Base-by-base conservation (phyloP, 805 yeast species). In the Spathaspora boniae region DNA sequence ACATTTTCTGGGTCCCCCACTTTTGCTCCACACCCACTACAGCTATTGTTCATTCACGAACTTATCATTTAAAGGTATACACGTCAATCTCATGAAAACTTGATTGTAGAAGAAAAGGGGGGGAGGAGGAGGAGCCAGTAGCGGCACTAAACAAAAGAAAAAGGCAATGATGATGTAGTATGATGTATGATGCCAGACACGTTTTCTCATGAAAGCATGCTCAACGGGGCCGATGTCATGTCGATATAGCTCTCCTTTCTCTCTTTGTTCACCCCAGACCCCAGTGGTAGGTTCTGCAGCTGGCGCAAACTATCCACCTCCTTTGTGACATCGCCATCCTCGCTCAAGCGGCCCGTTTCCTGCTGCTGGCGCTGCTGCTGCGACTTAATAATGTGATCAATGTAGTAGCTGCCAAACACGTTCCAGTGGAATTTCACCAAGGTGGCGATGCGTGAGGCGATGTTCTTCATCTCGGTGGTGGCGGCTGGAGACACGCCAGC, bases 341-440 rank as follows among this genome's bases (percentile, higher is more conserved):
- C 7, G 7, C 5, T 25, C 16, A 25, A 25, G 14, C 16, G 7
- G 5, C 8, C 24, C 4, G 15, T 37, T 9, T 32, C 16, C 24
- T 28, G 26, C 29, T 21, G 37, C 14, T 18, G 26, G 22, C 32
- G 34, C 9, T 16, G 18, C 29, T 30, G 30, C 30, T 31, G 38
- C 28, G 26, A 23, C 22, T 41, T 45, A 5, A 33, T 33, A 16
- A 50, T 37, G 24, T 50, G 54, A 36, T 72, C 77, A 29, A 64
- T 56, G 49, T 86, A 86, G 60, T 80, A 79, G 28, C 71, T 70
- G 21, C 86, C 88, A 58, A 86, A 86, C 9, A 86, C 95, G 38
- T 76, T 79, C 86, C 88, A 82, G 58, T 86, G 94, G 62, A 86
- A 82, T 40, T 78, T 80, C 32, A 77, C 76, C 39, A 86, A 70